phyloP scores from a whole-genome alignment of 805 yeast genomes.

The Priceomyces carsonii region DNA sequence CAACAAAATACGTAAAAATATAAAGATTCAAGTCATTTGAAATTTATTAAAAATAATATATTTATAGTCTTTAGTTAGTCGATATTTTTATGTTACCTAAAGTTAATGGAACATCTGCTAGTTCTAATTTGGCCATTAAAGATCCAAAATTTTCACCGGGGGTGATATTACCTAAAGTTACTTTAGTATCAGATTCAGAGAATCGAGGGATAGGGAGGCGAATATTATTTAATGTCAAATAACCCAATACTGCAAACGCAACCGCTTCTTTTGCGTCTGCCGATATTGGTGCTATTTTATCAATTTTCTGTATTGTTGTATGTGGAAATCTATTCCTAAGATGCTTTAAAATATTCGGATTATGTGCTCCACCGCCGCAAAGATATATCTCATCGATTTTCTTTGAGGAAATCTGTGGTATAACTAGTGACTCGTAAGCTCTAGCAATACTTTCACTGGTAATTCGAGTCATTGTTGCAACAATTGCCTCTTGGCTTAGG shows the following conservation, averaged over 20 bases:
- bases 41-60: too few species aligned
- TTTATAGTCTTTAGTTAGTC: too few species aligned
- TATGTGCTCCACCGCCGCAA: constrained; percentile 26
- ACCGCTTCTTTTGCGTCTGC: constrained; percentile 22
- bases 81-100: too few species aligned
- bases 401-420: too few species aligned
- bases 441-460: constrained; percentile 21
- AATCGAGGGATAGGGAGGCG: constrained; percentile 19
- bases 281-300: constrained; percentile 10
- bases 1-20: too few species aligned
- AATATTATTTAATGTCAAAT: constrained; percentile 20
- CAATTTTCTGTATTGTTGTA: constrained; percentile 16
- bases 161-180: constrained; percentile 22
- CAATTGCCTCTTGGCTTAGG: constrained; percentile 14
- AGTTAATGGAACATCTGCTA: too few species aligned
- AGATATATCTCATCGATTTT: constrained; percentile 20
- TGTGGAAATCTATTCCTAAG: constrained; percentile 16
- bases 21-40: too few species aligned
- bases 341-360: constrained; percentile 17
- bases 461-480: constrained; percentile 24
- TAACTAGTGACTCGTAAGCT: constrained; percentile 15
- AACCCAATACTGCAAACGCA: too few species aligned
- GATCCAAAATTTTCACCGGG: constrained; percentile 22
- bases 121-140: constrained; percentile 14
- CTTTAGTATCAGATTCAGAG: constrained; percentile 18